Conservation (phyloP, 345 rosid genomes). For the Euphorbia lathyris region DNA sequence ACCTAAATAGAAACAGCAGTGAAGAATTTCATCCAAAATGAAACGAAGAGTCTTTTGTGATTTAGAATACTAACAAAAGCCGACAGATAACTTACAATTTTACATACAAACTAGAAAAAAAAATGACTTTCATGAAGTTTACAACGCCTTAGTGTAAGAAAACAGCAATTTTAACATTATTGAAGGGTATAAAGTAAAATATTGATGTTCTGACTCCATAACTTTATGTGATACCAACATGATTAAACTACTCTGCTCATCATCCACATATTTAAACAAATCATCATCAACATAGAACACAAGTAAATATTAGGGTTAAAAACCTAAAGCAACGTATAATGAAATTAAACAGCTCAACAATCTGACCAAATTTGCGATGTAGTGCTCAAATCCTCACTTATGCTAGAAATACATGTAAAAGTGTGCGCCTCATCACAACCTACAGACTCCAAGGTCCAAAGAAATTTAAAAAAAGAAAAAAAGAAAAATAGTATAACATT, state of each 20-base stretch:
- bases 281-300: background rate
- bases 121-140: no score
- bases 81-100: background rate
- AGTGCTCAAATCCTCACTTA: background rate
- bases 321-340: background rate
- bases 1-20: slow-evolving; percentile 21
- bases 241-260: no score
- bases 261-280: background rate
- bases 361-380: background rate
- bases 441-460: background rate
- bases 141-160: background rate
- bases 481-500: background rate
- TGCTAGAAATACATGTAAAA: background rate
- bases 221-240: no score
- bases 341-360: background rate
- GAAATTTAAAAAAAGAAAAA: no score
- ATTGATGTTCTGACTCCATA: no score
- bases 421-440: background rate
- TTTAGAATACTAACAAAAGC: background rate
- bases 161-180: background rate
- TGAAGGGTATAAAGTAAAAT: no score
- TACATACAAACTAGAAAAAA: no score
- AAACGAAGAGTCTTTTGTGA: background rate
- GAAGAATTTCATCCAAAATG: background rate
- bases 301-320: background rate